phyloP scores from a whole-genome alignment of 2,329 filamentous ascomycete genomes.

The Macrophomina phaseolina region DNA sequence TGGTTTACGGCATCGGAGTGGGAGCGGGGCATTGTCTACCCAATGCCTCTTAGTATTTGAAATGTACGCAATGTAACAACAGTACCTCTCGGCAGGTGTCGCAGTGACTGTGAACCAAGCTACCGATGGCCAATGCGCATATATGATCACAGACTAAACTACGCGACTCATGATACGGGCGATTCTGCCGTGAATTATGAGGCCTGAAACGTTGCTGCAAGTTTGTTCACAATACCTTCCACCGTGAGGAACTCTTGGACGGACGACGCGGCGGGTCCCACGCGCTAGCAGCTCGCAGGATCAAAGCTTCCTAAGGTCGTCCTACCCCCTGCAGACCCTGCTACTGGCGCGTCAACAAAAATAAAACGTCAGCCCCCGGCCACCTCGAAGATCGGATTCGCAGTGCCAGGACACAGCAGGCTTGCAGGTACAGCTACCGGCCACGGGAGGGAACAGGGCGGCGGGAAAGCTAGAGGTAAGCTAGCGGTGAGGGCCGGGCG shows the following conservation, averaged over 20 bases:
- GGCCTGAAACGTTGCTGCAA: neutral
- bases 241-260: neutral
- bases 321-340: conserved; percentile 11
- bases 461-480: conserved; percentile 11
- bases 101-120: neutral
- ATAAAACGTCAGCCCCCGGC: neutral
- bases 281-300: conserved; percentile 12
- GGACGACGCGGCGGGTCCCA: conserved; percentile 9
- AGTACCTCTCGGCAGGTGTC: neutral
- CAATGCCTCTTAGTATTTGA: conserved; percentile 23
- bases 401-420: neutral
- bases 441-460: conserved; percentile 1
- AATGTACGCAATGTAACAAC: conserved; percentile 24
- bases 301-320: too few species aligned
- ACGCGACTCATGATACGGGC: neutral
- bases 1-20: conserved; percentile 22
- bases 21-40: conserved; percentile 20
- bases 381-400: conserved; percentile 8
- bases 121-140: neutral
- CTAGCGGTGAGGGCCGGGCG: conserved; percentile 25
- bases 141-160: neutral
- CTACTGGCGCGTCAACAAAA: conserved; percentile 7
- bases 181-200: neutral
- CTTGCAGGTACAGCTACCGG: neutral
- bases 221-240: neutral